A percentile compares a stretch with the other conserved stretches of the same genome.
Evolutionary conservation across 306 rosid species (phyloP).

Genomic region (Ochetophila trinervis): DNA sequence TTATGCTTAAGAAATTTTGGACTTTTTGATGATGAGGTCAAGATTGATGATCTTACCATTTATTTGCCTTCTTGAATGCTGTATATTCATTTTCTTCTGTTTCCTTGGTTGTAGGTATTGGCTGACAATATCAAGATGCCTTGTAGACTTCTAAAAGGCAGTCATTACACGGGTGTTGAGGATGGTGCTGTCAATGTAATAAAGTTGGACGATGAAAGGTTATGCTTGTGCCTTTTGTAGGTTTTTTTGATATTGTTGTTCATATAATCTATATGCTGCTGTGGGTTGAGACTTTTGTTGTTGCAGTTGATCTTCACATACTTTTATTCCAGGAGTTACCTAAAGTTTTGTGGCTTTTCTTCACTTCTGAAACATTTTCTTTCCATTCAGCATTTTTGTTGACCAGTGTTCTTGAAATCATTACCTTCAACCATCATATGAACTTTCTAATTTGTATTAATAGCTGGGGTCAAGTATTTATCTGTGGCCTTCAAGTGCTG

Average conservation of each 20-base stretch:
- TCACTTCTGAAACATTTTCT: neutral
- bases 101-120: constrained; percentile 66
- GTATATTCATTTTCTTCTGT: constrained; percentile 10
- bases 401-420: neutral
- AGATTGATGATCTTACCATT: neutral
- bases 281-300: neutral
- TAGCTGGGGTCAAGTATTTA: neutral
- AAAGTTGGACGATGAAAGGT: constrained; percentile 98
- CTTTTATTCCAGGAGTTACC: no score
- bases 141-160: constrained; percentile 93
- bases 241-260: constrained; percentile 18
- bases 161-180: constrained; percentile 97
- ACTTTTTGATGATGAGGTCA: neutral
- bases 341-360: no score
- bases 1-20: no score
- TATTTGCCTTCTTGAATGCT: constrained; percentile 16
- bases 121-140: constrained; percentile 95
- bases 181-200: constrained; percentile 91
- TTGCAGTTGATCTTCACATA: neutral
- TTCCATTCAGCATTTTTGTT: neutral
- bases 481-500: neutral
- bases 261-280: neutral
- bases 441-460: neutral
- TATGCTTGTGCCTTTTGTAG: constrained; percentile 24
- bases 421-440: neutral